These are phyloP conservation scores for Chlorella sp. DNA, from an alignment of 139 green algal genomes.

Conservation along the genomic window DNA sequence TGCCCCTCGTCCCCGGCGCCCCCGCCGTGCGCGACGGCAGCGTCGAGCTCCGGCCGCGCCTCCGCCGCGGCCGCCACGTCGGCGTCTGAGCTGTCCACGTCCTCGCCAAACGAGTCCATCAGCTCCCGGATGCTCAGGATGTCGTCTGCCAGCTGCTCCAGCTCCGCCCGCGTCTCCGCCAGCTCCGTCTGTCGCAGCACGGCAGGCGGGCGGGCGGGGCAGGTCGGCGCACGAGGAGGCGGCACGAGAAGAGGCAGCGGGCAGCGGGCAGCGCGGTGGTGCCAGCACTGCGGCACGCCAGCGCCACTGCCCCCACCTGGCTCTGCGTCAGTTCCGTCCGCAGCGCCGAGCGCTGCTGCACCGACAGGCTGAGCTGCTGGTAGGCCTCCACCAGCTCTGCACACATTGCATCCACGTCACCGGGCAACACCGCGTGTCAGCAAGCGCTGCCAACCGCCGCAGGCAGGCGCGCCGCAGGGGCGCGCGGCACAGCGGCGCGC, in stretches of 20 bases:
- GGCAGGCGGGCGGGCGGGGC: too few relatives aligned
- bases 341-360: constrained; percentile 13
- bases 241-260: too few relatives aligned
- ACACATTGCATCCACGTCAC: too few relatives aligned
- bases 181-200: constrained; percentile 20
- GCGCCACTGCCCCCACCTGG: too few relatives aligned
- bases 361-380: constrained; percentile 3
- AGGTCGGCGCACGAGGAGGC: too few relatives aligned
- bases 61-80: background rate
- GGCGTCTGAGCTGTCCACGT: background rate
- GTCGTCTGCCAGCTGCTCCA: constrained; percentile 32
- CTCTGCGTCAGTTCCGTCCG: constrained; percentile 23
- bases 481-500: background rate
- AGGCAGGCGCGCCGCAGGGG: too few relatives aligned
- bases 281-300: too few relatives aligned
- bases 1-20: background rate
- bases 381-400: constrained; percentile 2
- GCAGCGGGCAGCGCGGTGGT: too few relatives aligned
- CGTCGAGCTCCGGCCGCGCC: background rate
- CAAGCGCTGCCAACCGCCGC: too few relatives aligned
- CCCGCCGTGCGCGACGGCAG: background rate
- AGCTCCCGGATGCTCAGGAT: constrained; percentile 20
- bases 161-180: constrained; percentile 23
- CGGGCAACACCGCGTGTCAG: too few relatives aligned
- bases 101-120: background rate